A percentile compares a stretch with the other conserved stretches of the same genome.
Evolutionary conservation across 805 yeast genomes (phyloP).

Genomic region (Candida lessepsii): DNA sequence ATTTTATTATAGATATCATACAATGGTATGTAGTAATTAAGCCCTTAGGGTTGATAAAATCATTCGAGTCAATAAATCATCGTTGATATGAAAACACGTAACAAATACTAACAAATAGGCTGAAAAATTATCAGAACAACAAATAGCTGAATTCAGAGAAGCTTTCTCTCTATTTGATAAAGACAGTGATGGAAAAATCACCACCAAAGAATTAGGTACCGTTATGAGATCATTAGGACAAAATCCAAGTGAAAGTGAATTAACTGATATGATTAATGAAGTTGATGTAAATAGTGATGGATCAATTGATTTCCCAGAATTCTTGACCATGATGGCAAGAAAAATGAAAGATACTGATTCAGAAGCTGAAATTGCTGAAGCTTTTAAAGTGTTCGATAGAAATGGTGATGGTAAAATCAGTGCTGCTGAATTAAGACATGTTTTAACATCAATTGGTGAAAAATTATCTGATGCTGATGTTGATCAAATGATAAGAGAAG

Average conservation of each 20-base stretch:
- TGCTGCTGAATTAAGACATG: constrained; percentile 95
- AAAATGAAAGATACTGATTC: constrained; percentile 96
- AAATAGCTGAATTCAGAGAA: constrained; percentile 95
- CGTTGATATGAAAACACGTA: too few relatives aligned
- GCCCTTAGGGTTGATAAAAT: too few relatives aligned
- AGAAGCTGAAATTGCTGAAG: constrained; percentile 96
- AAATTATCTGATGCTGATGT: constrained; percentile 95
- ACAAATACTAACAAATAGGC: constrained; percentile 47
- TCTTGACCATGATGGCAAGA: constrained; percentile 44
- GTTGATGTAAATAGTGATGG: constrained; percentile 96
- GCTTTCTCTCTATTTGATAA: constrained; percentile 97
- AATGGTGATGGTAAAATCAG: constrained; percentile 97
- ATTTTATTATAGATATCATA: not conserved
- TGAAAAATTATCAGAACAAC: constrained; percentile 91
- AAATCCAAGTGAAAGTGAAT: constrained; percentile 94
- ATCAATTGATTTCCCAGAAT: constrained; percentile 48
- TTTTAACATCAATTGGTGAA: constrained; percentile 96
- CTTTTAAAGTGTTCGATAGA: constrained; percentile 95
- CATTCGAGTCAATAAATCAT: too few relatives aligned
- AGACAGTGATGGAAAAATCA: constrained; percentile 95
- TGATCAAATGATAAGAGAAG: constrained; percentile 95
- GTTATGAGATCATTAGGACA: constrained; percentile 99
- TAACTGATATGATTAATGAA: constrained; percentile 95
- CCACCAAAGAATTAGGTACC: constrained; percentile 92
- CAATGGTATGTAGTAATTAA: constrained; percentile 1